Base-by-base conservation (phyloP, 2,329 filamentous ascomycete genomes). In the Claviceps pusilla region DNA sequence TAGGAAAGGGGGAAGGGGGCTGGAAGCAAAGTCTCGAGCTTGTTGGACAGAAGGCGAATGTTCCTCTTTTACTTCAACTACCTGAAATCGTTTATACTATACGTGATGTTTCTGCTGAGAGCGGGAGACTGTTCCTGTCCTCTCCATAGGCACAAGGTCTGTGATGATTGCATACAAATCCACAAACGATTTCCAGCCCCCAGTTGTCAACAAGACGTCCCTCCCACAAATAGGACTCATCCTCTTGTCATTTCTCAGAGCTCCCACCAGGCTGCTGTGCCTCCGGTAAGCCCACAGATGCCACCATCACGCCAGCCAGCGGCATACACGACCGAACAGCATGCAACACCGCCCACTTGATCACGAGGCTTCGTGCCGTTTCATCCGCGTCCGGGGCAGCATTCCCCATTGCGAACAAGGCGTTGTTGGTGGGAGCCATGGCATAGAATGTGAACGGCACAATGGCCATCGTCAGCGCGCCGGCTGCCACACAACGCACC, bases 371-470 rank as follows among this genome's bases (percentile, higher is more conserved):
- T 19, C 48, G 19, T 7, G 45, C 55, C 31, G 4, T 33, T 16
- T 3, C 7, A n/a, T 48, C 35, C 12, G 24, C 46, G 14, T 14
- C 28, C 14, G 48, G 37, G 3, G 2, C 33, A 3, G 52, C 51
- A 1, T 19, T n/a, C 4, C 39, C 42, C 4, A 56, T 31, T 16
- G 28, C 48, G 14, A 54, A 54, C 1, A 56, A 28, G 11, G 28
- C 47, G 24, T 56, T 51, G 37, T 56, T 56, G 3, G 55, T 56
- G 4, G 55, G 42, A 10, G 24, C 14, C 55, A 56, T 56, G 7
- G 51, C n/a, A 0, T 35, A 11, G 52, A 41, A 51, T 11, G 55
- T 56, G 48, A 54, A 56, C 3, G 55, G 55, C 9, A 52, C 35
- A 35, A 56, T 56, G 12, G 31, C 31, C 37, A 54, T 31, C 4